These are phyloP conservation scores for Aspergillus chevalieri DNA, from an alignment of 2,329 filamentous ascomycete species.

Conservation along the genomic window DNA sequence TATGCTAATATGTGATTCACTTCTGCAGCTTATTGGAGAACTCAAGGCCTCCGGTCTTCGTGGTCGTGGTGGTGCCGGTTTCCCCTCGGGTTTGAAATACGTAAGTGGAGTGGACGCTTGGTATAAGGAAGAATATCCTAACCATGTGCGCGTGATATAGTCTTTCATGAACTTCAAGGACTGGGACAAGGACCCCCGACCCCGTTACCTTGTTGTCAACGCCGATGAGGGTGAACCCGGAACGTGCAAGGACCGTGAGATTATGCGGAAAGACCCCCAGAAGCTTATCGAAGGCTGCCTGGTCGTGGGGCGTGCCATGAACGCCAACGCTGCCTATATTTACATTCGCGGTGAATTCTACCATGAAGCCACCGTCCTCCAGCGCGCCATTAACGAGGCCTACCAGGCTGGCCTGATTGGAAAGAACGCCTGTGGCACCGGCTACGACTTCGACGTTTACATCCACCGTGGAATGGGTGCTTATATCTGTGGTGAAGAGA, in stretches of 20 bases:
- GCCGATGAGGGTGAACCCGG: constrained; percentile 98
- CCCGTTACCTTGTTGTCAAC: constrained; percentile 94
- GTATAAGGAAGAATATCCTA: background rate
- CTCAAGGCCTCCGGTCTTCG: constrained; percentile 93
- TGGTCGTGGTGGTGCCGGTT: constrained; percentile 94
- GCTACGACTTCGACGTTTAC: constrained; percentile 97
- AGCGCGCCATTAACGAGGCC: constrained; percentile 94
- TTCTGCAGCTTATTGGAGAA: constrained; percentile 76
- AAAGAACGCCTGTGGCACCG: constrained; percentile 94
- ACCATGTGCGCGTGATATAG: constrained; percentile 40
- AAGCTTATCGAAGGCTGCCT: constrained; percentile 97
- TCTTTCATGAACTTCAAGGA: constrained; percentile 99
- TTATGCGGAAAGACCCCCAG: constrained; percentile 99
- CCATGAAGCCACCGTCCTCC: constrained; percentile 86
- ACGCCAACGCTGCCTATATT: constrained; percentile 96
- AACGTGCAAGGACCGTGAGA: constrained; percentile 98
- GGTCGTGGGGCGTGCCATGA: constrained; percentile 95
- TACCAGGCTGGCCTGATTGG: constrained; percentile 92
- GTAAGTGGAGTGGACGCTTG: constrained; percentile 52
- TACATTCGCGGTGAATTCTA: constrained; percentile 99
- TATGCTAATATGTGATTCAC: constrained; percentile 5
- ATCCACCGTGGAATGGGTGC: constrained; percentile 95
- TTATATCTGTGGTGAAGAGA: constrained; percentile 98
- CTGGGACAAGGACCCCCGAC: constrained; percentile 96
- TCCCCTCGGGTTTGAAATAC: constrained; percentile 98